Base-by-base conservation (phyloP, 352 stramenopile species). In the Phytophthora cactorum region DNA sequence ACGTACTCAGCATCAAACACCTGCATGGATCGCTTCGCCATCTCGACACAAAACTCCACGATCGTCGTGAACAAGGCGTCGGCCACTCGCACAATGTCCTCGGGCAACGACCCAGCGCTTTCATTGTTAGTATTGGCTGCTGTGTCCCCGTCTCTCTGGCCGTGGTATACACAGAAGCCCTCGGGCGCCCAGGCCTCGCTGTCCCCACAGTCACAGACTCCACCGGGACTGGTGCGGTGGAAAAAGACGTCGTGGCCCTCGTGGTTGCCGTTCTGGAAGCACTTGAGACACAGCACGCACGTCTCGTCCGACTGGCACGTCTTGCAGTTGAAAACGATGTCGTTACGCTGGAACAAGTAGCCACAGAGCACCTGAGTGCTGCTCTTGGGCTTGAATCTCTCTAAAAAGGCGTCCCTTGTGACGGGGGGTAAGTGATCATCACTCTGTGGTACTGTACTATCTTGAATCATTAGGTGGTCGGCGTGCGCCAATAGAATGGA, bases 171-270 rank as follows among this genome's bases (percentile, higher is more conserved):
- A 77, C 98, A 99, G 70, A 98, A 99, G 6, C 97, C 97, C 28
- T 96, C 82, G 1, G 90, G 81, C 12, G 88, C 88, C 98, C 98
- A 99, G 3, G 98, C 97, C 74, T 99, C 98, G 17, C 88, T 79
- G 81, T 99, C 98, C 39, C 98, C 98, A 68, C 98, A 99, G 85
- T 99, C 98, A 68, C 98, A 99, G 84, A 99, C 87, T n/a, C 87
- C 88, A 1, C 88, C 88, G 0, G 85, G 84, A 50, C 63, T 70
- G 29, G 88, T 96, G 36, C 85, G 82, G 62, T 94, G 84, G 68
- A 96, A 95, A 64, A 87, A 95, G 11, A 95, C 79, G 66, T 99
- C 95, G 72, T 99, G 96, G 22, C 97, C 97, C 32, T 95, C 82
- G 70, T 99, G 97, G 78, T 99, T 92, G 44, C 80, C 91, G 38